These are phyloP conservation scores for Yamadazyma oceani DNA, from an alignment of 1,139 yeast species.

Conservation along the genomic window DNA sequence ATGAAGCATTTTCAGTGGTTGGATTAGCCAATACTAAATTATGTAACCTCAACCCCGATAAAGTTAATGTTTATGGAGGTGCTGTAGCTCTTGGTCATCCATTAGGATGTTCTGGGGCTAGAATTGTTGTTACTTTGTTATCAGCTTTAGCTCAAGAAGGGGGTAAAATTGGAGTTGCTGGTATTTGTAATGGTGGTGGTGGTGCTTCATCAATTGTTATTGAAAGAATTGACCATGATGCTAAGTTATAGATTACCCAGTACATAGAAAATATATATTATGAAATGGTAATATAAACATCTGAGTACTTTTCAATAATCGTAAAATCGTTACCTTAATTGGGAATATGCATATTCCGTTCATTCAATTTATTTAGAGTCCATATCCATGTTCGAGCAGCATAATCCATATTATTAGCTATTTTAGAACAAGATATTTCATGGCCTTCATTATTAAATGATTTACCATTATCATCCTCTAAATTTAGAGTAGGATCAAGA, in stretches of 20 bases:
- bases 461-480: conserved; percentile 65
- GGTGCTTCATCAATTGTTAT: conserved; percentile 69
- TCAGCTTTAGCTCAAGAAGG: conserved; percentile 75
- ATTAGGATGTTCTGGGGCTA: conserved; percentile 96
- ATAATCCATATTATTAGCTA: conserved; percentile 59
- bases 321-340: conserved; percentile 3
- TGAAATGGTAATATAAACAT: not conserved
- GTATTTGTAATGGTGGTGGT: conserved; percentile 98
- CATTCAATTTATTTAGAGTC: conserved; percentile 64
- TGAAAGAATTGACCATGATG: conserved; percentile 29
- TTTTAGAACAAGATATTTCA: conserved; percentile 52
- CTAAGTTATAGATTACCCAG: conserved; percentile 20
- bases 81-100: conserved; percentile 99
- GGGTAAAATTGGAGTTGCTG: conserved; percentile 92
- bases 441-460: conserved; percentile 63
- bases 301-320: not conserved
- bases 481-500: conserved; percentile 50
- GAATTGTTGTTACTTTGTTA: conserved; percentile 82
- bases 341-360: conserved; percentile 38
- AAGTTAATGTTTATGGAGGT: conserved; percentile 94
- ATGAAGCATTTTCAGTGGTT: conserved; percentile 96
- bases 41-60: conserved; percentile 60
- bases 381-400: conserved; percentile 83
- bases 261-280: not conserved
- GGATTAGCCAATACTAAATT: conserved; percentile 88